Base-by-base conservation (phyloP, 2,329 filamentous ascomycete genomes). In the Mollisia scopiformis region DNA sequence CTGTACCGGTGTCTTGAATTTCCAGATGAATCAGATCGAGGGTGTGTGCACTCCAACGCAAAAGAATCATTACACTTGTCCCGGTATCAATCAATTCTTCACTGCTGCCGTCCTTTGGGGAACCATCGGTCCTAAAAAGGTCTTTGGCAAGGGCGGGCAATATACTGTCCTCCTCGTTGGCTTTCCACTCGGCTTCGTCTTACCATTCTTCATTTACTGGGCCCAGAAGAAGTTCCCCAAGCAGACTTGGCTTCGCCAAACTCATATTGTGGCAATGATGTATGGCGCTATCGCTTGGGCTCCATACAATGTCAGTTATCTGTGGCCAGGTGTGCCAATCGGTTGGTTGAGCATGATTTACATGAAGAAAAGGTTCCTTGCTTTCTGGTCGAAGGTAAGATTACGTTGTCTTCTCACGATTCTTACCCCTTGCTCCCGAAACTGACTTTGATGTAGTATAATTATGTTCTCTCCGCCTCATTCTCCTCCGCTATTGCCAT, bases 61-160 rank as follows among this genome's bases (percentile, higher is more conserved):
- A 52, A 66, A 75, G 0, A 77, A 81, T 59, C 74, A 77, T 2
- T 83, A 82, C 66, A 77, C 75, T 25, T 84, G 82, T 65, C 79
- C 80, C 7, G 78, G 78, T 14, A 78, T 82, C 66, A 83, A 82
- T 69, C 82, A 80, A 3, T 84, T 84, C 71, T 86, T 84, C 71
- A 85, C 82, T 0, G 81, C 83, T 1, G 80, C 82, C 0, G 78
- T 85, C 0, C 74, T 85, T 7, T 53, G 50, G 50, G 50, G 30
- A 10, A 37, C 30, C 2, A 37, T 53, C 23, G 62, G 62, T 23
- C 57, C 62, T 1, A 59, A 63, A 30, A 80, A 79, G 68, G 76
- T 84, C 27, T 85, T 82, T 64, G 81, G 82, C 2, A 71, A 73
- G 21, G 71, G 77, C 11, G 79, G 80, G 7, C 76, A 78, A 59